Base-by-base conservation (phyloP, 2,329 filamentous ascomycete species). In the Epichloe typhina region DNA sequence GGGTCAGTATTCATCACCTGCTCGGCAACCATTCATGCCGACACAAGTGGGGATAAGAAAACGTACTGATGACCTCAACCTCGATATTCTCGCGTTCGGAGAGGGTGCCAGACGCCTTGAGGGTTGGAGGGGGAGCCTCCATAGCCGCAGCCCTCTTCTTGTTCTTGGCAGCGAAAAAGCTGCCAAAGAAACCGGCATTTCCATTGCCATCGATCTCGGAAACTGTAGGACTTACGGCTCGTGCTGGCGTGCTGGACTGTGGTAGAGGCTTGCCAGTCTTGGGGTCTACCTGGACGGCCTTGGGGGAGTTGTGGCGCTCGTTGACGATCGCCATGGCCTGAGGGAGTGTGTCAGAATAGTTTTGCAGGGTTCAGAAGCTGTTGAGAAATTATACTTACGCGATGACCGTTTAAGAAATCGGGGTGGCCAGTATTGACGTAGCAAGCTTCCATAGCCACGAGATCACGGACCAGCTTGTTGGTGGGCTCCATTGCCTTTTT, bases 81-180 rank as follows among this genome's bases (percentile, higher is more conserved):
- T 98, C 93, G 56, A 95, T 87, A 53, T 83, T 84, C 68, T 98
- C 93, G 54, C 93, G 88, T 71, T 98, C 93, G 5, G 87, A 95
- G 39, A 98, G 75, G 26, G 84, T 95, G 41, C 93, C 91, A 3
- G 88, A 95, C 36, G 93, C 93, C 74, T 96, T 98, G 52, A 98
- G 80, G 41, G 82, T 91, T 33, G 93, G 81, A 55, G 93, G 93
- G 93, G 93, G 93, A 13, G 93, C 77, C 67, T 98, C 93, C 93
- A 98, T 98, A 46, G 91, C 90, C n/a, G 93, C 93, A 72, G 95
- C 94, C 84, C 96, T 97, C 80, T 98, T 98, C 83, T 97, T 98
- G 74, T 97, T 98, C 80, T 97, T 98, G 64, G 88, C 90, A 11
- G 93, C 88, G 65, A 96, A 98, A 79, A 98, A 98, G 63, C 88